Base-by-base conservation (phyloP, 2,329 filamentous ascomycete species). In the Colletotrichum siamense region DNA sequence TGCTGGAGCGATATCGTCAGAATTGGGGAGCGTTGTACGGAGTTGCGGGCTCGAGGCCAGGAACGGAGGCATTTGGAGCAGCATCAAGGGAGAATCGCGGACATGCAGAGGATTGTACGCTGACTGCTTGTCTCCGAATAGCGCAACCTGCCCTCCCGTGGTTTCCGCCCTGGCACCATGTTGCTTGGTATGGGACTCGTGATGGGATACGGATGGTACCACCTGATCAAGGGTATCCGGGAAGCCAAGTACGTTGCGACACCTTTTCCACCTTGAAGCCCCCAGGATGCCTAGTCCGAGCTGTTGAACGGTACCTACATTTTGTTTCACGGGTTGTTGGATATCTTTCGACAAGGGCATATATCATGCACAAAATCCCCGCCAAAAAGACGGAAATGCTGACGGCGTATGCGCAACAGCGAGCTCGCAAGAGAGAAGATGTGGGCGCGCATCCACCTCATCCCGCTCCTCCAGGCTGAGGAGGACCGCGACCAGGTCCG, bases 381-480 rank as follows among this genome's bases (percentile, higher is more conserved):
- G 32, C 13, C 4, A 12, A 18, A n/a, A 8, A 10, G 9, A 6
- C 18, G 15, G 2, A 18, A 5, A n/a, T 59, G 36, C 71, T 67
- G 24, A 75, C 65, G 16, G 6, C 18, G 2, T 1, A 30, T 52
- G 44, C n/a, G 13, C 18, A 22, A 74, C 82, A 98, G 96, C 83
- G 97, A 99, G 87, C 93, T 98, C 80, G 95, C 93, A 78, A 95
- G 97, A 81, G 97, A 99, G 84, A 99, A 99, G 90, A 97, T 98
- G 92, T 99, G 97, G 97, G 92, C 95, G 77, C 94, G 97, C 84
- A 98, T 99, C 87, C 93, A 99, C 87, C 91, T 99, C 79, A 97
- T 96, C 82, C 97, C 97, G 75, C 88, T 98, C 78, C 92, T 99
- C 79, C 96, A 99, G 85, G 97, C 97, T 73, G 97, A 99, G 85